Evolutionary conservation across 2,329 filamentous ascomycete genomes (phyloP).

Genomic region (Herpotrichia juniperi): DNA sequence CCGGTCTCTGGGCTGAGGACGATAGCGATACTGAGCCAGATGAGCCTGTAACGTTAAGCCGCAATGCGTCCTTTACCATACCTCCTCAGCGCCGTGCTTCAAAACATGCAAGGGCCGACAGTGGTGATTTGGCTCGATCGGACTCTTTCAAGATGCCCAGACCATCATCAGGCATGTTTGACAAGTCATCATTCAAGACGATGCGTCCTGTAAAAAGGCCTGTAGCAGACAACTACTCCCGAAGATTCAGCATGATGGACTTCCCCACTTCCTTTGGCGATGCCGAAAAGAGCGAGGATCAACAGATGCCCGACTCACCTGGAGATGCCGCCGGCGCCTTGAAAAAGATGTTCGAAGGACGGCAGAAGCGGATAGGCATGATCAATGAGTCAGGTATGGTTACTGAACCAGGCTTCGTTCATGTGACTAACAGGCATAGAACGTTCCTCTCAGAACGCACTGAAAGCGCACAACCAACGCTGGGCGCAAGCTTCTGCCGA

Average conservation of each 20-base stretch:
- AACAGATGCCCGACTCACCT: conserved; percentile 35
- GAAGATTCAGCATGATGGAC: conserved; percentile 42
- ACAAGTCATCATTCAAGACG: conserved; percentile 39
- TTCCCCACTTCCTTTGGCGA: conserved; percentile 32
- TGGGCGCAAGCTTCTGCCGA: conserved; percentile 54
- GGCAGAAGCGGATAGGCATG: conserved; percentile 43
- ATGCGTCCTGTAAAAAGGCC: conserved; percentile 27
- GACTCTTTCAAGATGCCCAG: conserved; percentile 42
- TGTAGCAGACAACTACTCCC: conserved; percentile 27
- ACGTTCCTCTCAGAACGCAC: conserved; percentile 41
- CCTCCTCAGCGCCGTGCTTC: conserved; percentile 37
- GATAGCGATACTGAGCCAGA: conserved; percentile 47
- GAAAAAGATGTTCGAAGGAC: conserved; percentile 48
- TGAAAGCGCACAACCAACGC: conserved; percentile 52
- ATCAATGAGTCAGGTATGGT: conserved; percentile 30
- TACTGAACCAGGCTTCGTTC: background rate
- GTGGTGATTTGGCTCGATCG: conserved; percentile 30
- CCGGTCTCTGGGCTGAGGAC: conserved; percentile 51
- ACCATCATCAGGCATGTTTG: conserved; percentile 34
- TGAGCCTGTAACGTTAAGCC: conserved; percentile 38
- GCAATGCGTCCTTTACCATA: conserved; percentile 44
- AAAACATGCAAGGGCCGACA: conserved; percentile 44
- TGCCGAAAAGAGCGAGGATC: conserved; percentile 24
- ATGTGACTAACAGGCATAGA: conserved; percentile 28
- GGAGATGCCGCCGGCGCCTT: conserved; percentile 49